Evolutionary conservation across 2,329 filamentous ascomycete species (phyloP).

Genomic region (Aspergillus cejpii): DNA sequence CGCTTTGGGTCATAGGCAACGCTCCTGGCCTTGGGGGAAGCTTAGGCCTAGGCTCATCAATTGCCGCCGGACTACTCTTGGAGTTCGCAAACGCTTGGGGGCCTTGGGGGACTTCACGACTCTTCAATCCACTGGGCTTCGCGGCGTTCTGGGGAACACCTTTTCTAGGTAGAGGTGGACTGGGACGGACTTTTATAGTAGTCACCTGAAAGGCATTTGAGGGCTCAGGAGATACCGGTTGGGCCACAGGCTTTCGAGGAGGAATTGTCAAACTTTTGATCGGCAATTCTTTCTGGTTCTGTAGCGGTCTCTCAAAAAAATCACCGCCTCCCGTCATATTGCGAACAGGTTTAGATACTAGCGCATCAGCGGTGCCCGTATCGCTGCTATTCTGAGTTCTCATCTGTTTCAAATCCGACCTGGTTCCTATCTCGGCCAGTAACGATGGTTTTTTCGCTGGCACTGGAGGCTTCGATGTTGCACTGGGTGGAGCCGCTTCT

Average conservation of each 20-base stretch:
- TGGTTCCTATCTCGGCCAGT: not conserved
- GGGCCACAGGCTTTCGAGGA: slow-evolving; percentile 10
- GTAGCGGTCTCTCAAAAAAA: slow-evolving; percentile 3
- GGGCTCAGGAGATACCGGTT: not conserved
- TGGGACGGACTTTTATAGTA: slow-evolving; percentile 13
- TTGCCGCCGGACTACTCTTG: slow-evolving; percentile 9
- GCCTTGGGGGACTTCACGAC: slow-evolving; percentile 1
- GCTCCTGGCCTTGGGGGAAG: slow-evolving; percentile 22
- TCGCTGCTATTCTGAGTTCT: slow-evolving; percentile 8
- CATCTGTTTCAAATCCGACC: slow-evolving; percentile 3
- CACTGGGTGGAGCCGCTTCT: slow-evolving; percentile 33
- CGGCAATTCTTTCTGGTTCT: slow-evolving; percentile 2
- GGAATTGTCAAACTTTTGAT: slow-evolving; percentile 4
- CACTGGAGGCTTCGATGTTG: slow-evolving; percentile 26
- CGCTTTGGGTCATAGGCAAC: slow-evolving; percentile 1
- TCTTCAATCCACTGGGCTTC: not conserved
- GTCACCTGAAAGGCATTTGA: slow-evolving; percentile 5
- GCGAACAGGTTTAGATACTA: slow-evolving; percentile 23
- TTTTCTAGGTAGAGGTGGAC: slow-evolving; percentile 16
- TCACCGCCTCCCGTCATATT: slow-evolving; percentile 6
- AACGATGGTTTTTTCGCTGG: slow-evolving; percentile 13
- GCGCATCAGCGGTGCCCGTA: slow-evolving; percentile 16
- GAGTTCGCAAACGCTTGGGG: slow-evolving; percentile 11
- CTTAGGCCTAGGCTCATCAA: slow-evolving; percentile 19
- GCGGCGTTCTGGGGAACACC: not conserved